Percentiles rank a stretch among this genome's conserved stretches.
Conservation (phyloP, 768 basidiomycete species). For the Hericium erinaceus region DNA sequence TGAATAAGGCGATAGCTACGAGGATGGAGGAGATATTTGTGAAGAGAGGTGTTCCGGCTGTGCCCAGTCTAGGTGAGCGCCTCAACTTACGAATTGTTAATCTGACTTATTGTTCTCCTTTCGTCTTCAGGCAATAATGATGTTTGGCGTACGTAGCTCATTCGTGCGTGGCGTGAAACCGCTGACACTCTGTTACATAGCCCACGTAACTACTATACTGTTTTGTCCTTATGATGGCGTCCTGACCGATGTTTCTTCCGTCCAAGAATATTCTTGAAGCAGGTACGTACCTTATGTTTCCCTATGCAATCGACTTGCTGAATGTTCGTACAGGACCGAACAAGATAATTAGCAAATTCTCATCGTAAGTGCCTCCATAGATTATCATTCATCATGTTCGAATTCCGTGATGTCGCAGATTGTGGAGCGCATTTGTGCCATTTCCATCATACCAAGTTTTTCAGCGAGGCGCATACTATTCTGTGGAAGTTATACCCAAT, state of each 20-base stretch:
- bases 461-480: slow-evolving; percentile 79
- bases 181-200: slow-evolving; percentile 25
- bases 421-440: slow-evolving; percentile 79
- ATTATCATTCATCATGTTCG: background rate
- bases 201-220: slow-evolving; percentile 38
- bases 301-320: background rate
- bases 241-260: slow-evolving; percentile 3
- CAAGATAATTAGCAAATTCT: slow-evolving; percentile 56
- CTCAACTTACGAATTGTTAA: background rate
- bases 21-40: slow-evolving; percentile 72
- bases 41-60: slow-evolving; percentile 61
- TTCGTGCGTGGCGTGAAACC: background rate
- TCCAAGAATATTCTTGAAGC: slow-evolving; percentile 55
- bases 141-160: slow-evolving; percentile 62
- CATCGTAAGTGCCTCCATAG: slow-evolving; percentile 39
- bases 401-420: slow-evolving; percentile 29
- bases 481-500: slow-evolving; percentile 70
- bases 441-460: slow-evolving; percentile 73
- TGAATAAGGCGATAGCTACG: slow-evolving; percentile 56
- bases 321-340: slow-evolving; percentile 44
- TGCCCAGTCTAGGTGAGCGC: slow-evolving; percentile 65
- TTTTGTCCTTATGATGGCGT: slow-evolving; percentile 4
- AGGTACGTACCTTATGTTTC: slow-evolving; percentile 28
- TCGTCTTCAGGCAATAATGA: slow-evolving; percentile 73
- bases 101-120: background rate